Conservation (phyloP, 2,329 filamentous ascomycete genomes). For the Ophiocordyceps sinensis region DNA sequence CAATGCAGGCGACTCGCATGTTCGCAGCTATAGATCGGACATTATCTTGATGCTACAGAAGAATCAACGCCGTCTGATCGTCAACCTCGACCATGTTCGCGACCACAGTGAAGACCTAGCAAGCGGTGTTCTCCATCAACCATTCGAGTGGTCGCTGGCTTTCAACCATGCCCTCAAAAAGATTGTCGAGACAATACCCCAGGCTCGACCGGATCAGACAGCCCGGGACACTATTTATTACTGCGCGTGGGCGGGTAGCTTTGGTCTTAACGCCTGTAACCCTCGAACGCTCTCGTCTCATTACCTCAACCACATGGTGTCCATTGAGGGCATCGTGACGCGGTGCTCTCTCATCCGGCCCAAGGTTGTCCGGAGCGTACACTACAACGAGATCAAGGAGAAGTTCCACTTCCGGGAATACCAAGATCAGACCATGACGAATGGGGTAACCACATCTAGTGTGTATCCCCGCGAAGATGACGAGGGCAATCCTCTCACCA, state of each 20-base stretch:
- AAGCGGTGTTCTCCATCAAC: slow-evolving; percentile 60
- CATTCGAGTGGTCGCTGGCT: slow-evolving; percentile 77
- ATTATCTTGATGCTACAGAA: slow-evolving; percentile 67
- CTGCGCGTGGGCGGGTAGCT: slow-evolving; percentile 92
- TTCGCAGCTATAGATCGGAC: slow-evolving; percentile 70
- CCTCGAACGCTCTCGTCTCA: slow-evolving; percentile 80
- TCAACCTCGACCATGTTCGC: slow-evolving; percentile 83
- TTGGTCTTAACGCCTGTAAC: slow-evolving; percentile 89
- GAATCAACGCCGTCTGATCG: slow-evolving; percentile 47
- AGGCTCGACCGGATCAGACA: slow-evolving; percentile 61
- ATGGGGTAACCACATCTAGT: slow-evolving; percentile 73
- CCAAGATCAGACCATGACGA: slow-evolving; percentile 94
- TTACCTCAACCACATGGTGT: slow-evolving; percentile 93
- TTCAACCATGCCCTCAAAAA: slow-evolving; percentile 87
- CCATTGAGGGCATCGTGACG: slow-evolving; percentile 92
- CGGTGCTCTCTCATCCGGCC: slow-evolving; percentile 89
- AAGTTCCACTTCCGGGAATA: slow-evolving; percentile 86
- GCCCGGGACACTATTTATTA: slow-evolving; percentile 78
- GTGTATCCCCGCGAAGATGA: slow-evolving; percentile 93
- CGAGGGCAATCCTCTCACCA: slow-evolving; percentile 79
- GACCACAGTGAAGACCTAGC: slow-evolving; percentile 76
- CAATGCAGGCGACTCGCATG: slow-evolving; percentile 33
- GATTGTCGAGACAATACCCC: slow-evolving; percentile 66
- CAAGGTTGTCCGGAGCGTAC: slow-evolving; percentile 96
- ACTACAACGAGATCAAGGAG: slow-evolving; percentile 79